phyloP scores from a whole-genome alignment of 2,329 filamentous ascomycete species.

The Cercospora sp. region DNA sequence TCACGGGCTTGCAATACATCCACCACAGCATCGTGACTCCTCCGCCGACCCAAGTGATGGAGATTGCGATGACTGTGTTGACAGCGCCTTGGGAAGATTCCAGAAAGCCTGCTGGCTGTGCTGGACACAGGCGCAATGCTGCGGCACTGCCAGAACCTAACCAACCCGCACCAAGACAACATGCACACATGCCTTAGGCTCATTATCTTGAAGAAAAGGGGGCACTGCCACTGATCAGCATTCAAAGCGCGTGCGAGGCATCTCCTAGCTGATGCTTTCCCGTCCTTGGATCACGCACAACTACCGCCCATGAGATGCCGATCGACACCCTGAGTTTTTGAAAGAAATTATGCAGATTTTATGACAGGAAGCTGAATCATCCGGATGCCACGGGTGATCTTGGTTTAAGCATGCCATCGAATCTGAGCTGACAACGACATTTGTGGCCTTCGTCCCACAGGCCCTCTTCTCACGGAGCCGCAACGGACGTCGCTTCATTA shows the following conservation, averaged over 20 bases:
- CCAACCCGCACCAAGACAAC: neutral
- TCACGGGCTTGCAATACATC: neutral
- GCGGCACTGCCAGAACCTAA: neutral
- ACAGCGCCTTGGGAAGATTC: neutral
- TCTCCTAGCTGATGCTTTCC: neutral
- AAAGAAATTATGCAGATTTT: neutral
- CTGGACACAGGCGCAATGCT: neutral
- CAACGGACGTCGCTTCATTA: no score
- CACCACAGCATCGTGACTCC: neutral
- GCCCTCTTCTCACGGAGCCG: no score
- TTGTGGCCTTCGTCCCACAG: neutral
- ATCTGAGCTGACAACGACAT: neutral
- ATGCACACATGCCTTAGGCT: neutral
- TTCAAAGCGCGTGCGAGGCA: neutral
- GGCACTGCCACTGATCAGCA: neutral
- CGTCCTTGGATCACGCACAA: no score
- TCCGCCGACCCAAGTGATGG: neutral
- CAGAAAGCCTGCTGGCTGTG: neutral
- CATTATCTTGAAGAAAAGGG: neutral
- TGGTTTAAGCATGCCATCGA: neutral
- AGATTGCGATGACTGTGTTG: neutral
- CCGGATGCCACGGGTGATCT: neutral
- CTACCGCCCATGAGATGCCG: neutral
- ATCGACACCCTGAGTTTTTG: neutral
- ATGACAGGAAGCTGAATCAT: neutral